Conservation (phyloP, 495 filamentous ascomycete genomes). For the Penicillium paxilli region DNA sequence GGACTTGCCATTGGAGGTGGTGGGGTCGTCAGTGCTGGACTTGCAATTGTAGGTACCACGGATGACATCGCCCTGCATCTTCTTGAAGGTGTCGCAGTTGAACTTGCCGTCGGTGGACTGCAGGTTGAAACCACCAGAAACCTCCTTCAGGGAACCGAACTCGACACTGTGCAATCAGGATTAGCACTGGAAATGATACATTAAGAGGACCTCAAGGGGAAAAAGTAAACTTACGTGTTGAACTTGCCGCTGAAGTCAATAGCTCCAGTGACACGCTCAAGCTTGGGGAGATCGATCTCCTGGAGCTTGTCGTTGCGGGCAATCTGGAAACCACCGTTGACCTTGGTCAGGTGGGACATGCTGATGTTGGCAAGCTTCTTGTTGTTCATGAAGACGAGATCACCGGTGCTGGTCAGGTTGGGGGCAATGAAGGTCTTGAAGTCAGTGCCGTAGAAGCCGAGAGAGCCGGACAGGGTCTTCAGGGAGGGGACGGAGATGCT, state of each 20-base stretch:
- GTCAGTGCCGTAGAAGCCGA: constrained; percentile 81
- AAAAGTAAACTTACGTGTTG: constrained; percentile 62
- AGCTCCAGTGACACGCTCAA: constrained; percentile 75
- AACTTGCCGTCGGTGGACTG: constrained; percentile 67
- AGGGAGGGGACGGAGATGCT: constrained; percentile 76
- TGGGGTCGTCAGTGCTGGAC: constrained; percentile 39
- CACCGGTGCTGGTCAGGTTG: constrained; percentile 77
- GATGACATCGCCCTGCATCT: constrained; percentile 49
- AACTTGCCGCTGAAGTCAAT: constrained; percentile 89
- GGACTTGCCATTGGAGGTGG: constrained; percentile 36
- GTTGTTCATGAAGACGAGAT: constrained; percentile 82
- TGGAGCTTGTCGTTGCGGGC: constrained; percentile 80
- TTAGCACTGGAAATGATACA: constrained; percentile 5
- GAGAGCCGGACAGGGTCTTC: constrained; percentile 68
- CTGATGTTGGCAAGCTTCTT: constrained; percentile 71
- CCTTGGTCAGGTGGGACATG: constrained; percentile 61
- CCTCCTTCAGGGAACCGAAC: constrained; percentile 68
- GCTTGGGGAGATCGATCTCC: constrained; percentile 63
- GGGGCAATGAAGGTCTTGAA: constrained; percentile 68
- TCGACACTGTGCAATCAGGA: constrained; percentile 55
- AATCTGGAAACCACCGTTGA: constrained; percentile 79
- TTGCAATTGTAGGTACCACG: constrained; percentile 64
- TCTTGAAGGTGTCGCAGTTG: constrained; percentile 50
- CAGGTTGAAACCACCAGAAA: constrained; percentile 85
- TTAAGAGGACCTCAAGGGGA: neutral